Evolutionary conservation across 805 yeast genomes (phyloP), one percentile per base, ranked within the genome.

Genomic region (Starmerella roubikii): DNA sequence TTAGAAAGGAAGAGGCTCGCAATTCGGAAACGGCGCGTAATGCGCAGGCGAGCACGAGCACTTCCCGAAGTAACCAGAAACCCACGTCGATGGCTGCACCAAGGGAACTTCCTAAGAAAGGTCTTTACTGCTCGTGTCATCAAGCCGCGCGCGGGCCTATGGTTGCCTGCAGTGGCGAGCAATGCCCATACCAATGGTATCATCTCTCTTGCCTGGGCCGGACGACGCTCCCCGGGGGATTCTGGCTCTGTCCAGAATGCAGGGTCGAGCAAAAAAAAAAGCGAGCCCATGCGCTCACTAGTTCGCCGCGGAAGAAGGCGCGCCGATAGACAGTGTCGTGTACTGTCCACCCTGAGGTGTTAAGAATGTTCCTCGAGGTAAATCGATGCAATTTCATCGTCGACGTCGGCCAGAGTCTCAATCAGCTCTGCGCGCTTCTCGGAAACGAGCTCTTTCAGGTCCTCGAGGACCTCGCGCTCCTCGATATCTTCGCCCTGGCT

Each of bases 371-470:
- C 99, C 49, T 85, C 95, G 54, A 91, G 66, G 60, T 71, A 86
- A 46, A 91, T 63, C 61, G 88, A 95, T 30, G 97, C 95, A 57
- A 91, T 85, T 57, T 83, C 94, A 51, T 91, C 99, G 59, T 91
- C 98, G 31, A 85, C 96, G 61, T 91, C 98, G 37, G 99, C 99
- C 52, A 91, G 71, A 26, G 88, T 85, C 65, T 91, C 97, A 56
- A 91, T 78, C 59, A 91, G 69, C 27, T 77, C 49, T 26, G 78
- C 71, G 62, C 97, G 76, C 64, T 82, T 91, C 59, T 91, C 96
- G 52, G 80, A 93, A 34, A 84, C 95, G 34, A 88, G 62, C 25
- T 76, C 93, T 41, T 66, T 69, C 53, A 91, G 69, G 17, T 85
- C 81, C 31, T 68, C 80, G 31, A 98, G 98, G 35, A 91, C 66